phyloP scores from a whole-genome alignment of 768 basidiomycete genomes.

The Xerocomus potaroensis region DNA sequence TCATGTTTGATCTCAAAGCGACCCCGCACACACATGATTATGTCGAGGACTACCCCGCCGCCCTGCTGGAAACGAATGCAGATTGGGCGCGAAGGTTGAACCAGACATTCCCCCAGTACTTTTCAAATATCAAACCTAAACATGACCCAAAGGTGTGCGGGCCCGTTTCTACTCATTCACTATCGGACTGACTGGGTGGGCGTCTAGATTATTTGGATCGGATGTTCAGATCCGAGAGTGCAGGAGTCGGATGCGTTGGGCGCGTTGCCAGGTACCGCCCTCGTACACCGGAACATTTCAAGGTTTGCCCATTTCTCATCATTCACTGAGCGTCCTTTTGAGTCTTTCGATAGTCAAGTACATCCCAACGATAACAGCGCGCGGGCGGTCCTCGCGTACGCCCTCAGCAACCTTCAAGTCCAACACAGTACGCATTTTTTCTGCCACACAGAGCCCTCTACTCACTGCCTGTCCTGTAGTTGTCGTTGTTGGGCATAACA shows the following conservation, averaged over 20 bases:
- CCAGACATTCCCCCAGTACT: conserved; percentile 21
- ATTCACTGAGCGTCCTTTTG: not conserved
- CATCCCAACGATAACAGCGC: not conserved
- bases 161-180: not conserved
- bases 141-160: conserved; percentile 20
- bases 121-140: conserved; percentile 4
- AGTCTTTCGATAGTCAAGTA: not conserved
- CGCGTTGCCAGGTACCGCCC: not conserved
- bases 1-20: not conserved
- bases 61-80: conserved; percentile 10
- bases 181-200: not conserved
- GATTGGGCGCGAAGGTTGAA: conserved; percentile 21
- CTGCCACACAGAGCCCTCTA: too few species aligned
- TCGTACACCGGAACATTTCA: not conserved
- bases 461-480: too few species aligned
- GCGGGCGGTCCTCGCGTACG: not conserved
- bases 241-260: not conserved
- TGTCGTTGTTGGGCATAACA: conserved; percentile 74
- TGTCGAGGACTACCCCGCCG: not conserved
- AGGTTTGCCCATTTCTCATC: not conserved
- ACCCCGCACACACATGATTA: not conserved
- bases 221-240: not conserved
- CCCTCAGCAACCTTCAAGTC: not conserved
- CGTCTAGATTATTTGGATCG: not conserved
- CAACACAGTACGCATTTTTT: conserved; percentile 53